Conservation (phyloP, 192 early-diverging fungal genomes). For the Backusella luteola region DNA sequence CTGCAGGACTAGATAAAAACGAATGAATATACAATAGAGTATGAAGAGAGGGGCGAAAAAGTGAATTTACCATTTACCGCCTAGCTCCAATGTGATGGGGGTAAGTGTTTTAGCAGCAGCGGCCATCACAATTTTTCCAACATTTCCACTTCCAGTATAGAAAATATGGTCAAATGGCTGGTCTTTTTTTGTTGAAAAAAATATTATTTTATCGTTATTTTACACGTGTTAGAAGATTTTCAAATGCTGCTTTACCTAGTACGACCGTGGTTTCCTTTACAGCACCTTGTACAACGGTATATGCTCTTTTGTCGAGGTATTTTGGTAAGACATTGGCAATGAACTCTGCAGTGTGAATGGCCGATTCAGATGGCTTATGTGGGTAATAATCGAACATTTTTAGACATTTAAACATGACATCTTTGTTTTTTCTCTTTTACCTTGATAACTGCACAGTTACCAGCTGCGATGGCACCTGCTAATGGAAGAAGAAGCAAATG, state of each 20-base stretch:
- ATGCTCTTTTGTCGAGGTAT: slow-evolving; percentile 69
- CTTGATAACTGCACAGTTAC: slow-evolving; percentile 81
- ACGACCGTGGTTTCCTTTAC: slow-evolving; percentile 67
- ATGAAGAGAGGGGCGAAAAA: not conserved
- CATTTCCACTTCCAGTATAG: slow-evolving; percentile 79
- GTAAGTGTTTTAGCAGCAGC: slow-evolving; percentile 80
- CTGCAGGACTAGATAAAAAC: slow-evolving; percentile 36
- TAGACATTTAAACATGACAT: not conserved
- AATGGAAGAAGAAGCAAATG: slow-evolving; percentile 71
- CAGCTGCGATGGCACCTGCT: slow-evolving; percentile 85
- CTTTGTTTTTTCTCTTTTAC: slow-evolving; percentile 4
- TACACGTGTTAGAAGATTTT: slow-evolving; percentile 45
- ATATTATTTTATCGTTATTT: slow-evolving; percentile 45
- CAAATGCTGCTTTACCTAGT: slow-evolving; percentile 26
- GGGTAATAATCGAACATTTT: not conserved
- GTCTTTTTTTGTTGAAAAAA: slow-evolving; percentile 14
- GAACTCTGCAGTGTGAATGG: slow-evolving; percentile 60
- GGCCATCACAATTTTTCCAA: slow-evolving; percentile 74
- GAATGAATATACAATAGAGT: not conserved
- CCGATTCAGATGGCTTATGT: slow-evolving; percentile 72
- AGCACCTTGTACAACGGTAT: slow-evolving; percentile 75
- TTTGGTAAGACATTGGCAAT: slow-evolving; percentile 63
- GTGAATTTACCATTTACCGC: slow-evolving; percentile 67
- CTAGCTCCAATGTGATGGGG: slow-evolving; percentile 84
- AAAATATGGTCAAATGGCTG: slow-evolving; percentile 83